These are phyloP conservation scores for Mariannaea elegans DNA, from an alignment of 2,329 filamentous ascomycete genomes.

Conservation along the genomic window DNA sequence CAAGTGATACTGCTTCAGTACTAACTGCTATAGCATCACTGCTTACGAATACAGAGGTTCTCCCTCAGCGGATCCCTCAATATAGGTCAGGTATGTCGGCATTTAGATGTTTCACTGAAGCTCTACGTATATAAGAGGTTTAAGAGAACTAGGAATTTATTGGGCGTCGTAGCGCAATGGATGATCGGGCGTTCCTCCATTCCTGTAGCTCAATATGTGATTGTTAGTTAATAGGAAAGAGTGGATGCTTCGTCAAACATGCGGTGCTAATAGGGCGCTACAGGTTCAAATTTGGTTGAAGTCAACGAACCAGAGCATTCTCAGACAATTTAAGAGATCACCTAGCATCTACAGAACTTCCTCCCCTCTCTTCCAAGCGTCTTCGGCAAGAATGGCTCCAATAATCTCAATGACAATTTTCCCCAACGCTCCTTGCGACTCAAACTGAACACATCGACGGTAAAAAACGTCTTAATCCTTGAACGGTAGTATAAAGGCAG, in stretches of 20 bases:
- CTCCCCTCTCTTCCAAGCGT: background rate
- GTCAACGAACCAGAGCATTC: background rate
- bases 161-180: background rate
- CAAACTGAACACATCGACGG: background rate
- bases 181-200: conserved; percentile 1
- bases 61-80: background rate
- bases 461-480: too few relatives aligned
- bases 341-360: background rate
- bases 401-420: too few relatives aligned
- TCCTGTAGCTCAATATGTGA: background rate
- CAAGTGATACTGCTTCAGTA: too few relatives aligned
- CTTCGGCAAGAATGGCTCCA: background rate
- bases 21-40: too few relatives aligned
- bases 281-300: too few relatives aligned
- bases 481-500: too few relatives aligned
- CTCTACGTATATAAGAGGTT: background rate
- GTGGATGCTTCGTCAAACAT: background rate
- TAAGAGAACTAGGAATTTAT: background rate
- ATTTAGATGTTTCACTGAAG: background rate
- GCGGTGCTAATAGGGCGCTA: background rate
- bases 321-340: background rate
- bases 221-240: background rate
- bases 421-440: background rate
- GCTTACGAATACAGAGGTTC: too few relatives aligned
- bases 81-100: background rate